Conservation (phyloP, 2,329 filamentous ascomycete genomes). For the Ophiostoma quercus region DNA sequence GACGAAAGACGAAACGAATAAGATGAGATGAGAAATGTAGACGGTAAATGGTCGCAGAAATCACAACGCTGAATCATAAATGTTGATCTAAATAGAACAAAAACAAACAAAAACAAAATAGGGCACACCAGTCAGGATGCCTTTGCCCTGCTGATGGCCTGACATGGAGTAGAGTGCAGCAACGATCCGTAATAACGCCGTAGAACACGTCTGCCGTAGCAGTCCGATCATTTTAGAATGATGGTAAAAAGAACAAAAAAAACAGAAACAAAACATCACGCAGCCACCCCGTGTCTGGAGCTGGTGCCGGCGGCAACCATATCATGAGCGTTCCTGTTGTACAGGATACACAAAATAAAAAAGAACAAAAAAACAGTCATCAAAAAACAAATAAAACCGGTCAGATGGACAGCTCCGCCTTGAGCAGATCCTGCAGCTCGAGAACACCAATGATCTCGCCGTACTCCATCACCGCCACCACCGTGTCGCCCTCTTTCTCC, state of each 20-base stretch:
- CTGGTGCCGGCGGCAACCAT: background rate
- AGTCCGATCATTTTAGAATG: too few relatives aligned
- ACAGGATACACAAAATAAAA: background rate
- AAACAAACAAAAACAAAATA: background rate
- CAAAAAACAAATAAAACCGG: too few relatives aligned
- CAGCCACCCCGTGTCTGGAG: background rate
- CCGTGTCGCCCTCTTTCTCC: background rate
- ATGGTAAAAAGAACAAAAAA: background rate
- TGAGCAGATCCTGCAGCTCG: conserved; percentile 25
- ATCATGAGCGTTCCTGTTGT: background rate
- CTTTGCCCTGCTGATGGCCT: background rate
- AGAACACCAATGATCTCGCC: conserved; percentile 26
- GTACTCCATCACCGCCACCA: conserved; percentile 26
- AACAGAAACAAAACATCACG: background rate
- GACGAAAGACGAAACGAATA: background rate
- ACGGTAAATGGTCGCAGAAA: background rate
- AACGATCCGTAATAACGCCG: conserved; percentile 6
- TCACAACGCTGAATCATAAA: conserved; percentile 1
- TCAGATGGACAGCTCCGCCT: background rate
- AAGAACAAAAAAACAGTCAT: background rate
- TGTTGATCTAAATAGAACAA: background rate
- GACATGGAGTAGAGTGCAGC: background rate
- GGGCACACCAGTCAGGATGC: background rate
- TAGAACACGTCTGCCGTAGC: background rate
- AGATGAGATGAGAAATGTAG: background rate